Conservation (phyloP, 805 yeast species). For the Cyberlindnera lachancei region DNA sequence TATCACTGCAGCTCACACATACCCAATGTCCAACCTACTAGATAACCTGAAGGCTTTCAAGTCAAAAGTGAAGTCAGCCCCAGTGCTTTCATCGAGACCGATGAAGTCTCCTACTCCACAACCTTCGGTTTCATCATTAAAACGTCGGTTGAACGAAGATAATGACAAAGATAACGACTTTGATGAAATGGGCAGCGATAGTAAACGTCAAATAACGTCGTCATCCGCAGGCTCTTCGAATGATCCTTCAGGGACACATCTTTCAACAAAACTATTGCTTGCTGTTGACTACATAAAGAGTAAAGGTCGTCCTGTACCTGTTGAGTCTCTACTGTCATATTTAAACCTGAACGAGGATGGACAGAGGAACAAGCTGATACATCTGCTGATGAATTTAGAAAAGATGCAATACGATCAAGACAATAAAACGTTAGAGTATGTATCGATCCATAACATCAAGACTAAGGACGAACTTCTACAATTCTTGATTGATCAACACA, state of each 20-base stretch:
- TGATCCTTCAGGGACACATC: slow-evolving; percentile 37
- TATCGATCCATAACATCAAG: slow-evolving; percentile 82
- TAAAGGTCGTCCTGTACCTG: slow-evolving; percentile 59
- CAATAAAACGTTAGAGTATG: slow-evolving; percentile 68
- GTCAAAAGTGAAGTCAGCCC: slow-evolving; percentile 50
- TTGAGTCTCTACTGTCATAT: slow-evolving; percentile 59
- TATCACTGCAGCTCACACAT: too few relatives aligned
- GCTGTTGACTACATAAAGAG: slow-evolving; percentile 86
- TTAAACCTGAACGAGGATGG: slow-evolving; percentile 40
- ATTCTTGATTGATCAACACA: slow-evolving; percentile 69
- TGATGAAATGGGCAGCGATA: slow-evolving; percentile 18
- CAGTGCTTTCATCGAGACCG: slow-evolving; percentile 35
- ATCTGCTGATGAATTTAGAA: slow-evolving; percentile 67
- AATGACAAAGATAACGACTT: slow-evolving; percentile 21
- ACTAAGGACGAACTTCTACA: slow-evolving; percentile 69
- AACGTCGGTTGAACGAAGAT: slow-evolving; percentile 12
- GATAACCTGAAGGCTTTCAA: slow-evolving; percentile 62
- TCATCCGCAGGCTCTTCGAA: too few relatives aligned
- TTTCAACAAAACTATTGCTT: slow-evolving; percentile 79
- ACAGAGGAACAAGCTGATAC: slow-evolving; percentile 59
- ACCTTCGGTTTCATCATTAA: slow-evolving; percentile 5
- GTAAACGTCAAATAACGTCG: slow-evolving; percentile 26
- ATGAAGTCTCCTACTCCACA: slow-evolving; percentile 10
- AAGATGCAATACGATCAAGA: slow-evolving; percentile 63
- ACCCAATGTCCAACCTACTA: slow-evolving; percentile 31